Evolutionary conservation across 108 stramenopile genomes (phyloP).

Genomic region (Skeletonema menzelii): DNA sequence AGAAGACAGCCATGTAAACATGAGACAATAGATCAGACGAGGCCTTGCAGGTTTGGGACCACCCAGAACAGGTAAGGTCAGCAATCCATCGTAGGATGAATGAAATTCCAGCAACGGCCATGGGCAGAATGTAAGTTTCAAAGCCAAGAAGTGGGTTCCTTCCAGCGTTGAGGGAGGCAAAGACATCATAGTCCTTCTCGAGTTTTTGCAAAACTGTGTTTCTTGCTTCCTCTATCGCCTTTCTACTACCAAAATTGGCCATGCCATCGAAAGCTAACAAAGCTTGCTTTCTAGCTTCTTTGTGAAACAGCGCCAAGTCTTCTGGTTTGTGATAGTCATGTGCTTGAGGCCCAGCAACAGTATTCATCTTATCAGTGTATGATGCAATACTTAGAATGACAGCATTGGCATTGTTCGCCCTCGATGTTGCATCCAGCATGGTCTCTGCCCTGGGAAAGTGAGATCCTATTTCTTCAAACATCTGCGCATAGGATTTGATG

Average conservation of each 20-base stretch:
- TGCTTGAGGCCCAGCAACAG: constrained; percentile 75
- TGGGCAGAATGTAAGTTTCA: constrained; percentile 89
- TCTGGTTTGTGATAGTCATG: constrained; percentile 75
- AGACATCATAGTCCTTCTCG: constrained; percentile 67
- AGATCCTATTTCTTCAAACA: constrained; percentile 89
- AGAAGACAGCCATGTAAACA: constrained; percentile 75
- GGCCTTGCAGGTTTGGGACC: constrained; percentile 71
- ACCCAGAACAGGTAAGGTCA: constrained; percentile 80
- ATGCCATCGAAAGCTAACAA: constrained; percentile 81
- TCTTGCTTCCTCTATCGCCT: constrained; percentile 68
- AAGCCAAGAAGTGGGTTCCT: constrained; percentile 90
- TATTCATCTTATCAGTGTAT: constrained; percentile 91
- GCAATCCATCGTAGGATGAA: constrained; percentile 78
- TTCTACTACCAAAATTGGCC: constrained; percentile 92
- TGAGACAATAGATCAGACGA: constrained; percentile 81
- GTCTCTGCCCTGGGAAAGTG: constrained; percentile 95
- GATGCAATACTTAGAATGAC: constrained; percentile 64
- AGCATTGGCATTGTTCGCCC: constrained; percentile 95
- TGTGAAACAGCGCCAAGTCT: constrained; percentile 77
- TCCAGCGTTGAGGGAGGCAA: constrained; percentile 76
- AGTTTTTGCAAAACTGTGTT: constrained; percentile 66
- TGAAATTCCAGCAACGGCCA: constrained; percentile 72
- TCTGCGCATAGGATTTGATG: constrained; percentile 90
- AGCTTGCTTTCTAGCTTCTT: constrained; percentile 44
- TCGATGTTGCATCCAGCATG: constrained; percentile 95